Evolutionary conservation across 2,329 filamentous ascomycete genomes (phyloP), one percentile per base, ranked within the genome.

Genomic region (Arthrobotrys sinensis): DNA sequence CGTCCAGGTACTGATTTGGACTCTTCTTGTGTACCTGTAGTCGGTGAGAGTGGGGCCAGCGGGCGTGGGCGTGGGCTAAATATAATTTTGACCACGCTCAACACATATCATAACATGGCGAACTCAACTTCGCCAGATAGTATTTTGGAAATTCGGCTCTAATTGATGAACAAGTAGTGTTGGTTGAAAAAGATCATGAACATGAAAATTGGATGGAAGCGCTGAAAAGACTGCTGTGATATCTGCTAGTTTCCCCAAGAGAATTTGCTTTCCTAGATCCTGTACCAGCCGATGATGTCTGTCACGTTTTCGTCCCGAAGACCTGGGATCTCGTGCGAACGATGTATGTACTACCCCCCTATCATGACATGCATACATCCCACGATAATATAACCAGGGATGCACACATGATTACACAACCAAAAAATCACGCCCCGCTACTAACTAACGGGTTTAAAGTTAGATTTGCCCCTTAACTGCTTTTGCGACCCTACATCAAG

Each of bases 41-140:
- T 52, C 52, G 52, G 52, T 55, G 32, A 38, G 28, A 55, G 52
- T 53, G 52, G 52, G 34, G 32, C 32, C 52, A 24, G 53, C 36
- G 5, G 34, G 34, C 6, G n/a, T 60, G 53, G 50, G 50, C 53
- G 53, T 43, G 52, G 50, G 55, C 55, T 60, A 60, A 60, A 60
- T 60, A 60, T 60, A 60, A 60, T 43, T 57, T 60, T 60, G 52
- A 43, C 36, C 16, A 60, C 55, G 55, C 16, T 57, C 52, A 57
- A 57, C 52, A 57, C 52, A 57, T 57, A 10, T 57, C 16, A 21
- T 12, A 1, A 38, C 7, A 14, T n/a, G 1, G 4, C 24, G 1
- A 21, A 36, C 32, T 1, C n/a, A 16, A 12, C 21, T 3, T 8
- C 46, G 46, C 5, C 4, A 11, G 32, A 38, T 38, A 4, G 24